phyloP scores from a whole-genome alignment of 2,329 filamentous ascomycete genomes.

The Colletotrichum euphorbiae region DNA sequence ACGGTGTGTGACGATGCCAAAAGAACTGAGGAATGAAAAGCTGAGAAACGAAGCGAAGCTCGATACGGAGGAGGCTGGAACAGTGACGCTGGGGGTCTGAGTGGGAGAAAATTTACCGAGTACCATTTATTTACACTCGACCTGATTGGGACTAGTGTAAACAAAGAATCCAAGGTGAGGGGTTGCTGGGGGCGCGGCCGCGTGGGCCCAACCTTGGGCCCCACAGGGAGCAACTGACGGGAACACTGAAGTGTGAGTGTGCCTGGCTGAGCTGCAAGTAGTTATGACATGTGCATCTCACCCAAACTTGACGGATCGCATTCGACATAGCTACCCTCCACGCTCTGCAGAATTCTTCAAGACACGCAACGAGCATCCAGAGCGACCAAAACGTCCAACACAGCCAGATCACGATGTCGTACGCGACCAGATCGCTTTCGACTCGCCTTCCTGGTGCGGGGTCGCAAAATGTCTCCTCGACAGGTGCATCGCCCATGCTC shows the following conservation, averaged over 20 bases:
- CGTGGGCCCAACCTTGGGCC: background rate
- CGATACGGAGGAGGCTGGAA: slow-evolving; percentile 38
- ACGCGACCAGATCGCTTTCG: slow-evolving; percentile 67
- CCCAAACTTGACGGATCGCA: slow-evolving; percentile 3
- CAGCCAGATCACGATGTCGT: slow-evolving; percentile 60
- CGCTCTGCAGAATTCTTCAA: background rate
- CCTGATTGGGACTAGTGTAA: slow-evolving; percentile 36
- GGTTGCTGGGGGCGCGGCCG: slow-evolving; percentile 38
- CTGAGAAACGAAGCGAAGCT: slow-evolving; percentile 29
- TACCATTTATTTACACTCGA: slow-evolving; percentile 41
- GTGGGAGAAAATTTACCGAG: slow-evolving; percentile 40
- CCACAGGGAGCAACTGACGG: too few species aligned
- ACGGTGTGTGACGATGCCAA: slow-evolving; percentile 16
- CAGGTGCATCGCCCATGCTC: slow-evolving; percentile 75
- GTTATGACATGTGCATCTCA: slow-evolving; percentile 32
- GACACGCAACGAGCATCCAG: background rate
- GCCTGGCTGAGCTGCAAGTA: background rate
- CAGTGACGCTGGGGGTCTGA: slow-evolving; percentile 31
- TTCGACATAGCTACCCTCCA: slow-evolving; percentile 7
- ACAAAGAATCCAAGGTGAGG: slow-evolving; percentile 4
- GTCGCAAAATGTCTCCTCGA: slow-evolving; percentile 56
- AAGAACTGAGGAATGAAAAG: slow-evolving; percentile 27
- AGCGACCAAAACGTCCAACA: background rate
- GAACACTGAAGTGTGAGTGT: too few species aligned
- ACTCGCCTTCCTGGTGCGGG: slow-evolving; percentile 76